A percentile compares a stretch with the other conserved stretches of the same genome.
Evolutionary conservation across 305 asterid genomes (phyloP).

Genomic region (Lippia alba): DNA sequence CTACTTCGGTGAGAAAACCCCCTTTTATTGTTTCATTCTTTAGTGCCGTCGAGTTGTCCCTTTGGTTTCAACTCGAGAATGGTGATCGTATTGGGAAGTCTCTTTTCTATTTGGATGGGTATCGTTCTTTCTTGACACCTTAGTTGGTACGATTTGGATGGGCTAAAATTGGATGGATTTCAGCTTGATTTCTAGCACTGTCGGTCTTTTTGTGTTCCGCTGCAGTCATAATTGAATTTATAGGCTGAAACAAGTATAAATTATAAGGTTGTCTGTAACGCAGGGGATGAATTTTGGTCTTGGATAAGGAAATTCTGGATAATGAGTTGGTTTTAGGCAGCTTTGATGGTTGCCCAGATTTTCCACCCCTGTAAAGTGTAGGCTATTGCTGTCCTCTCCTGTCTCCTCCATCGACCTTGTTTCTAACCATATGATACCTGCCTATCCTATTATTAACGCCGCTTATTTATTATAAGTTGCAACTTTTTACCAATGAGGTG

Average conservation of each 20-base stretch:
- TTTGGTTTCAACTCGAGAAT: neutral
- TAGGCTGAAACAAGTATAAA: neutral
- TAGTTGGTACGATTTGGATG: conserved; percentile 5
- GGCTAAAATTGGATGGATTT: neutral
- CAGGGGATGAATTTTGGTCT: neutral
- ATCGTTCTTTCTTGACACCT: conserved; percentile 1
- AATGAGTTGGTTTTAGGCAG: neutral
- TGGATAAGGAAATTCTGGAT: conserved; percentile 1
- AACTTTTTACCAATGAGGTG: neutral
- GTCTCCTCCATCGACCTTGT: neutral
- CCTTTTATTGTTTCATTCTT: neutral
- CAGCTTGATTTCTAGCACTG: neutral
- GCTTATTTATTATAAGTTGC: neutral
- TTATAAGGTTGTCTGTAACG: neutral
- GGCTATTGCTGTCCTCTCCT: neutral
- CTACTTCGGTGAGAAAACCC: conserved; percentile 67
- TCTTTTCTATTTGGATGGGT: neutral
- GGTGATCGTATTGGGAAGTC: neutral
- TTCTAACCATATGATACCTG: neutral
- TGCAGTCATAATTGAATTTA: neutral
- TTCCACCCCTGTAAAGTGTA: neutral
- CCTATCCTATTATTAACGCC: neutral
- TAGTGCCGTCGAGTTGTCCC: neutral
- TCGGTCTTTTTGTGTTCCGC: neutral
- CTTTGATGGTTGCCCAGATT: neutral